phyloP scores from a whole-genome alignment of 768 basidiomycete genomes.

The Amanita fuliginea region DNA sequence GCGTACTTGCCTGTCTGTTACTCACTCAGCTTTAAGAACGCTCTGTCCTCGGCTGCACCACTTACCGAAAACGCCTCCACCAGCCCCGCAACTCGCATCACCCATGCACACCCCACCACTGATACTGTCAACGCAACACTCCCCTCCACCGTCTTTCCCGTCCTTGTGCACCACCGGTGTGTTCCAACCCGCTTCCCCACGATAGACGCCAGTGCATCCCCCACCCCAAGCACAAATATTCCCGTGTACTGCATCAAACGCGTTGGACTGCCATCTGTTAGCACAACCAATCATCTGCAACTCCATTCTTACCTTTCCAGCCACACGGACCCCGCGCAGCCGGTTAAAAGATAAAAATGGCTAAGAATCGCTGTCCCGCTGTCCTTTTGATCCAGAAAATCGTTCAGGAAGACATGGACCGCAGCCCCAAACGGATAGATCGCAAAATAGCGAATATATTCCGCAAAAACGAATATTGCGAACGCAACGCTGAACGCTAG shows the following conservation, averaged over 20 bases:
- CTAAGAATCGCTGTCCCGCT: constrained; percentile 92
- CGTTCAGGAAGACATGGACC: constrained; percentile 93
- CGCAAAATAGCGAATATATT: constrained; percentile 98
- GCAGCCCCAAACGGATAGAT: constrained; percentile 91
- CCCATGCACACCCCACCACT: constrained; percentile 56
- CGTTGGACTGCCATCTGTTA: constrained; percentile 23
- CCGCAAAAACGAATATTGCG: constrained; percentile 89
- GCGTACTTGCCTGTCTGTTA: constrained; percentile 50
- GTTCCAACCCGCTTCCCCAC: constrained; percentile 79
- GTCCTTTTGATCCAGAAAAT: constrained; percentile 94
- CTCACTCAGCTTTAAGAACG: too few species aligned
- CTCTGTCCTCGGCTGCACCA: too few species aligned
- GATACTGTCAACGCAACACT: constrained; percentile 72
- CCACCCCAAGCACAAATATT: constrained; percentile 80
- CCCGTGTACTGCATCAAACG: constrained; percentile 62
- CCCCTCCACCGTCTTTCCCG: constrained; percentile 87
- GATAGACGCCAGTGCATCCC: constrained; percentile 91
- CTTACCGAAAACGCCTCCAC: constrained; percentile 53
- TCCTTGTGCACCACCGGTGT: constrained; percentile 75
- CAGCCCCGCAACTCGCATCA: constrained; percentile 59
- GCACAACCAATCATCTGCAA: background rate
- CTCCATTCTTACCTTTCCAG: constrained; percentile 66
- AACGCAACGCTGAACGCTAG: constrained; percentile 92
- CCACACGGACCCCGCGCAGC: constrained; percentile 92
- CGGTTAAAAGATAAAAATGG: constrained; percentile 94